Evolutionary conservation across 2,329 filamentous ascomycete species (phyloP).

Genomic region (Neoscytalidium dimidiatum): DNA sequence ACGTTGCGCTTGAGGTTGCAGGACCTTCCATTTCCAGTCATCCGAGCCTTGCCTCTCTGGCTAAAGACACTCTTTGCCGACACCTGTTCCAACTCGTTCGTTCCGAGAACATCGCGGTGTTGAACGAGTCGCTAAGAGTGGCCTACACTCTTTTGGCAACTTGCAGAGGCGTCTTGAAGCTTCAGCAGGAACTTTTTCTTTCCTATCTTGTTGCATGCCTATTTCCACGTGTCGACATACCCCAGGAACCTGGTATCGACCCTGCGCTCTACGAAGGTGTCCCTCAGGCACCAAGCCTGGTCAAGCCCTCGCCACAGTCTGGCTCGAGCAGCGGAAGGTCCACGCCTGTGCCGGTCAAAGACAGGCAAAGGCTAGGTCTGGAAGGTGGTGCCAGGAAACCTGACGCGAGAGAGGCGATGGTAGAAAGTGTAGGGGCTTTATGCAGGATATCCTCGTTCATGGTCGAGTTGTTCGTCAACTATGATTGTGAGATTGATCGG

Average conservation of each 20-base stretch:
- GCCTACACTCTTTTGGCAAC: constrained; percentile 89
- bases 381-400: constrained; percentile 91
- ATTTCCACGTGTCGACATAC: constrained; percentile 92
- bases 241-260: constrained; percentile 85
- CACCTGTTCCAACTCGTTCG: constrained; percentile 95
- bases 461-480: constrained; percentile 95
- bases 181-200: constrained; percentile 94
- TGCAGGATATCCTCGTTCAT: constrained; percentile 93
- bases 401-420: constrained; percentile 96
- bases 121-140: constrained; percentile 90
- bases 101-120: constrained; percentile 92
- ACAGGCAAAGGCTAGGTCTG: constrained; percentile 87
- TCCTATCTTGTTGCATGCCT: constrained; percentile 93
- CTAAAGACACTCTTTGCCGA: constrained; percentile 89
- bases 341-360: constrained; percentile 88
- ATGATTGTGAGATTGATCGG: constrained; percentile 91
- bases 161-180: constrained; percentile 84
- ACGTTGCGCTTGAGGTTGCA: constrained; percentile 94
- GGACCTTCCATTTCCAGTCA: constrained; percentile 94
- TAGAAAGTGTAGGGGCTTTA: constrained; percentile 90
- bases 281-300: constrained; percentile 83
- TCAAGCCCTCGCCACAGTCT: constrained; percentile 67
- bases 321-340: constrained; percentile 69
- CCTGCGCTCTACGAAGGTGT: constrained; percentile 90
- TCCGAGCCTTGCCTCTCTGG: constrained; percentile 80